Evolutionary conservation across 2,329 filamentous ascomycete species (phyloP), one percentile per base, ranked within the genome.

Genomic region (Venturia asperata): DNA sequence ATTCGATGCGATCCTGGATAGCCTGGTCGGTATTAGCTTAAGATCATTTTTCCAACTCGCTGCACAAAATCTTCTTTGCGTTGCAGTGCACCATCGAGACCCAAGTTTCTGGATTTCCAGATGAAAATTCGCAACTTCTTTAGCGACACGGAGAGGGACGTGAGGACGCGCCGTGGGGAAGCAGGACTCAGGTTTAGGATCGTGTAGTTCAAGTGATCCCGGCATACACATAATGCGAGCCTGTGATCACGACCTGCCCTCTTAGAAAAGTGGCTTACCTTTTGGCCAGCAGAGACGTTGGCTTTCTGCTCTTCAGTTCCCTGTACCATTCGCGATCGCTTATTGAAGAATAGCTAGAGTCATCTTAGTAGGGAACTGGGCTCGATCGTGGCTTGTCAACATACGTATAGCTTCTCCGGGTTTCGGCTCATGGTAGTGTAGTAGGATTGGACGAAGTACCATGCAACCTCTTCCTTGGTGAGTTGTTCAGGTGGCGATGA

Each of bases 381-480:
- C 42, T 56, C 37, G 5, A 58, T 21, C 45, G 61, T 13, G 24
- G 21, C 56, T 21, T 37, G 68, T 13, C 9, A 56, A 74, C 79
- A 72, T 74, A 83, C 80, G 75, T 92, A 93, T 72, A 99, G 89
- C 79, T 94, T 95, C 75, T 96, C 92, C 27, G 94, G 92, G 70
- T 82, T 90, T 79, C 93, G 92, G 86, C 92, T 97, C 74, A 99
- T 81, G 68, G 92, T 99, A 71, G 91, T 97, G 81, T 99, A 99
- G 83, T 97, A 99, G 79, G 96, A 92, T 84, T 97, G 92, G 66
- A 99, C 94, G 72, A 99, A 99, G 81, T 93, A 97, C 94, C 94
- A 99, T 78, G 92, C 94, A 70, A 99, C 92, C 81, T 97, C 91
- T 76, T 96, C 92, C 82, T 96, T 97, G 30, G 68, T 49, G 67